Base-by-base conservation (phyloP, 148 eudicot genomes). In the Cornus florida region DNA sequence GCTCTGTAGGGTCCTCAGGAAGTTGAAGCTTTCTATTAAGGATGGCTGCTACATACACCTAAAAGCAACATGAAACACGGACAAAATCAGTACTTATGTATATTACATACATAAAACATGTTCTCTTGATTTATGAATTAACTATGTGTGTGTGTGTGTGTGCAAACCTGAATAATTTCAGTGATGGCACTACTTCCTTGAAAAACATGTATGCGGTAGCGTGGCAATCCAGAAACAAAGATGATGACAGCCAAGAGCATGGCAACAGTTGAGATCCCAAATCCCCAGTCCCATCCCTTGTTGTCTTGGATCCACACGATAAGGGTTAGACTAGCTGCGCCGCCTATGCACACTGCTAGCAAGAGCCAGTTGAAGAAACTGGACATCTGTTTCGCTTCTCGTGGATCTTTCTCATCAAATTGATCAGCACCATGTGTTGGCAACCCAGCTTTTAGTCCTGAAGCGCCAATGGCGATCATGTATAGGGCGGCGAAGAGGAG, bases 371-470 rank as follows among this genome's bases (percentile, higher is more conserved):
- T 88, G 85, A 88, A 88, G 82, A 78, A 86, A 65, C 86, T 85
- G 3, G 90, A 86, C 72, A 83, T 72, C 39, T 79, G 78, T 16
- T 22, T 71, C 0, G 80, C 78, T 74, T 88, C 87, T 66, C 77
- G 75, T 1, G 80, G 85, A 64, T 88, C 90, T 72, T 83, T 82
- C 67, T 88, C 81, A 2, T 88, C 87, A 33, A 88, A 88, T 20
- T 88, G 90, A 82, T 88, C 90, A 3, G 88, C 90, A 3, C 90
- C 90, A 11, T 85, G 88, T 12, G 90, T 56, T 8, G 90, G 88
- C 77, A 87, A 53, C 28, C 85, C 75, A 17, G 90, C 84, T 73
- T 87, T 87, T 7, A 87, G 64, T 16, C 90, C 90, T 2, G 74
- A 78, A 38, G 70, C 50, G 24, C 90, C 90, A 0, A 79, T 1